Base-by-base conservation (phyloP, 345 rosid genomes). In the Orychophragmus violaceus region DNA sequence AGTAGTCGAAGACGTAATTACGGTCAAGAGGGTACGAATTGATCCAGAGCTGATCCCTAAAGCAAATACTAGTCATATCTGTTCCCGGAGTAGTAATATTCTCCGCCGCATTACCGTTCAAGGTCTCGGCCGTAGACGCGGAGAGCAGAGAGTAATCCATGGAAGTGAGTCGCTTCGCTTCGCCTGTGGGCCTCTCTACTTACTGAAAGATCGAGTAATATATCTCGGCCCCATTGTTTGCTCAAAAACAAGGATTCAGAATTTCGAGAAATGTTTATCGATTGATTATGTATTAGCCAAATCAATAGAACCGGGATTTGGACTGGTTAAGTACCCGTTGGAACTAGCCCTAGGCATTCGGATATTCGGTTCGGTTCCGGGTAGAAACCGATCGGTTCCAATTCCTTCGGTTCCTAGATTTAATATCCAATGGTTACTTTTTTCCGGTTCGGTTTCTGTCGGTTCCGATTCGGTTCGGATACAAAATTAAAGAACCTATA, bases 41-140 rank as follows among this genome's bases (percentile, higher is more conserved):
- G 62, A 93, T 82, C 96, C 98, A 93, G 57, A 93, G 80, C 72
- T 90, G 97, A 80, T 90, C 98, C 21, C 95, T 84, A 83, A 88
- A 93, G 81, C 92, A 86, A 17, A 90, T 90, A 21, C 97, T 90
- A 3, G 98, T 93, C 98, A 93, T 93, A 72, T 93, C 98, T 4
- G 94, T 93, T 0, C 90, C 94, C 41, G 96, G 91, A 13, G 73
- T 57, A 35, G 44, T 2, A 14, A 61, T 41, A 32, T 79, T 84
- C 50, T 80, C 74, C 64, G 68, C 74, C 52, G 79, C 74, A 59
- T 76, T 76, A 5, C 81, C 85, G 57, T 82, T 88, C 64, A 80
- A 78, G 71, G 66, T 70, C 3, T 68, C 72, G 44, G 79, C 77
- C n/a, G 66, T 41, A 10, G 77, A 72, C 14, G 58, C 49, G 17